Base-by-base conservation (phyloP, 352 stramenopile genomes). In the Globisporangium canariense region DNA sequence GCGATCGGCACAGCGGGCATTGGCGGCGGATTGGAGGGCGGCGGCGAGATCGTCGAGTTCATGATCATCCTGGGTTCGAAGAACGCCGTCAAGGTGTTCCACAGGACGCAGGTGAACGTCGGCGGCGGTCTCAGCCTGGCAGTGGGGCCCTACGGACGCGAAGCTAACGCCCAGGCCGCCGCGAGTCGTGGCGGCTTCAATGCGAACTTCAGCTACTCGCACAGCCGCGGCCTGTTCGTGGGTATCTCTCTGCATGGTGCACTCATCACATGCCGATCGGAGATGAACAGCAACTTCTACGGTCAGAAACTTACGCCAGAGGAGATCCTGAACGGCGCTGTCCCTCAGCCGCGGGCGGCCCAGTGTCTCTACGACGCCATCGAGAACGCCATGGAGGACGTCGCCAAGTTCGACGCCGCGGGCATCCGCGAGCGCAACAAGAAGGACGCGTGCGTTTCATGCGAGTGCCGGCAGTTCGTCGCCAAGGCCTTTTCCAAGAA, bases 221-320 rank as follows among this genome's bases (percentile, higher is more conserved):
- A 98, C 40, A 96, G 83, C 57, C 93, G 95, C 40, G 95, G 95
- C 5, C 74, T 98, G 1, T 98, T 98, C 66, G 91, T 89, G 2
- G 95, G 94, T 18, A 87, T 98, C 56, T 98, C 90, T 0, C 74
- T 98, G 41, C 90, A 98, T 66, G 95, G 95, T n/a, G 91, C 91
- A 30, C 73, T 98, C 9, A 91, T 98, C 64, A 88, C 87, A 14
- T 89, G 85, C 28, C 79, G 96, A 5, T 76, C 91, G n/a, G 79
- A 97, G 38, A 90, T 97, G 53, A 98, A 98, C 76, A 93, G 92
- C 73, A 97, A 97, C 45, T 98, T 98, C 73, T 98, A 98, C 71
- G 93, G 93, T 25, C 77, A 88, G 60, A 78, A 94, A 56, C 63
- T 92, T 11, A 89, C 82, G n/a, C 82, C 87, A 0, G 76, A 89